Evolutionary conservation across 2,329 filamentous ascomycete genomes (phyloP), one percentile per base, ranked within the genome.

Genomic region (Epicoccum sorghinum): DNA sequence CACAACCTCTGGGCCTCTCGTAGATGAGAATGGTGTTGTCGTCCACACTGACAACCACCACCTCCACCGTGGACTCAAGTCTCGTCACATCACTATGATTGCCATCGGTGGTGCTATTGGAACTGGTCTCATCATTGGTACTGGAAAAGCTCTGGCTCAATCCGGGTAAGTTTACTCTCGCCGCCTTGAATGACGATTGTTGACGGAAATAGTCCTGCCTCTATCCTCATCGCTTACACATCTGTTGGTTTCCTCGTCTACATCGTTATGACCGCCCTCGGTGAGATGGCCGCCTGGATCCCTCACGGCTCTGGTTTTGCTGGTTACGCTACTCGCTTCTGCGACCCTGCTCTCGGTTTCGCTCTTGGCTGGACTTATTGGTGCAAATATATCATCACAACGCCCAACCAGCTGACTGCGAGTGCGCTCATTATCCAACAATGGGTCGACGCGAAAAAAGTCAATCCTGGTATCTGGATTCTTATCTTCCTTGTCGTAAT

Each of bases 281-380:
- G 90, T 59, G 90, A 93, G 75, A 95, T 95, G 89, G 89, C 90
- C 7, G 84, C 90, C 47, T 95, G 89, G 89, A 75, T 95, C 30
- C 90, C 90, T 45, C 81, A 92, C 66, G 84, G 86, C 49, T 86
- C 88, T 70, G 90, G 90, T 63, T 96, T 95, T 75, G 89, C 89
- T 57, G 89, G 89, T 66, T 95, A 93, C 69, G 89, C 90, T 23
- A 83, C 86, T 56, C 83, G 90, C 42, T 95, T 91, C 78, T 89
- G 86, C 67, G 89, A 95, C 65, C 89, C 89, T 47, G 89, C 89
- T 56, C 83, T 95, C 24, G 90, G 90, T 49, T 95, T 95, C 72
- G 84, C 89, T 52, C 82, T 93, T 10, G 89, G 89, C 32, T 93
- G 73, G 73, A 72, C 70, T 3, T 79, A 78, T 62, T 90, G 85